These are phyloP conservation scores for Xylariaceae sp. DNA, from an alignment of 2,329 filamentous ascomycete genomes.

Conservation along the genomic window DNA sequence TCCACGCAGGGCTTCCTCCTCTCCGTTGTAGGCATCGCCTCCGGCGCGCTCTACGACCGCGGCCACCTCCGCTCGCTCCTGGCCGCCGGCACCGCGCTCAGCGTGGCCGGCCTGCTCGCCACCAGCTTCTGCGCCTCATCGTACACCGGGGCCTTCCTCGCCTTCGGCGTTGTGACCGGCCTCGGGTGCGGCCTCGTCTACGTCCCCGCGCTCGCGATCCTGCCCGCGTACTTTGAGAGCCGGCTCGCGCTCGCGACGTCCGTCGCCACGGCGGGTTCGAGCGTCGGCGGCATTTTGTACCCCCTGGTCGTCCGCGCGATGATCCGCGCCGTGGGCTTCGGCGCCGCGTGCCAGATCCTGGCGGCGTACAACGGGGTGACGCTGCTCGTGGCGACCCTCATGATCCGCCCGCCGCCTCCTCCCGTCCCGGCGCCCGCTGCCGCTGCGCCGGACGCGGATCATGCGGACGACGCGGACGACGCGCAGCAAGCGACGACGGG, in stretches of 20 bases:
- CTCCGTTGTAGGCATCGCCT: conserved; percentile 22
- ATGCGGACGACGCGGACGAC: neutral
- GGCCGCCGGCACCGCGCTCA: conserved; percentile 7
- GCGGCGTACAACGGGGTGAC: conserved; percentile 21
- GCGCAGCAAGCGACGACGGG: neutral
- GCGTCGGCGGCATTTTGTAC: conserved; percentile 17
- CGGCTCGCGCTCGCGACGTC: conserved; percentile 7
- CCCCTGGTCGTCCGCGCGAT: conserved; percentile 35
- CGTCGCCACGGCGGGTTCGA: conserved; percentile 12
- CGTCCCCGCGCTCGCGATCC: conserved; percentile 10
- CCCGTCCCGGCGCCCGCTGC: neutral
- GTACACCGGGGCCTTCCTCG: conserved; percentile 11
- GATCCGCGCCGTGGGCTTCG: conserved; percentile 40
- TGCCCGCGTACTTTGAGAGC: conserved; percentile 9
- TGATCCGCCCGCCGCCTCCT: neutral
- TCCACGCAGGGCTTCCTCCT: conserved; percentile 27
- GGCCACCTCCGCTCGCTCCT: conserved; percentile 17
- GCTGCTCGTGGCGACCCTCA: neutral
- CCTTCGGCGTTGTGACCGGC: conserved; percentile 8
- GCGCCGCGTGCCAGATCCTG: conserved; percentile 41
- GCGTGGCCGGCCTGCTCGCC: conserved; percentile 29
- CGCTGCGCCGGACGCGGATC: neutral
- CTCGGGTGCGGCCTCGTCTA: conserved; percentile 13
- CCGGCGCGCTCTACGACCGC: conserved; percentile 28
- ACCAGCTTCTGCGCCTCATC: conserved; percentile 21